These are phyloP conservation scores for Boechera stricta DNA, from an alignment of 345 rosid species.

Conservation along the genomic window DNA sequence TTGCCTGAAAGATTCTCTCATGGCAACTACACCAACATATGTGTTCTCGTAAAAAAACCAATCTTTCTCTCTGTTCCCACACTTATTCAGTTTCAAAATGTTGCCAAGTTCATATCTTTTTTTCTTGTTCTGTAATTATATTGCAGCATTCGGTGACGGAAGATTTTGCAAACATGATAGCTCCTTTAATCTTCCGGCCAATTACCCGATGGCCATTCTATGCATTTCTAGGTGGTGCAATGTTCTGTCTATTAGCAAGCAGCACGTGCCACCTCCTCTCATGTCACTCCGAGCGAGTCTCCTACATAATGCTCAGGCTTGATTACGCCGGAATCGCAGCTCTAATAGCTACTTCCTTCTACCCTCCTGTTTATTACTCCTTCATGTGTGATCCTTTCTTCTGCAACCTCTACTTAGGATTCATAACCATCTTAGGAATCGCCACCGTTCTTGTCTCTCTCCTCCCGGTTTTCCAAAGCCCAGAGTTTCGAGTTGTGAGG, in stretches of 20 bases:
- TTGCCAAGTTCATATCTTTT: background rate
- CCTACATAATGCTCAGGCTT: constrained; percentile 91
- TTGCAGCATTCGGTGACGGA: constrained; percentile 72
- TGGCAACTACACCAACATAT: constrained; percentile 74
- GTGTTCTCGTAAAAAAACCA: constrained; percentile 72
- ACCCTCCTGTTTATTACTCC: constrained; percentile 87
- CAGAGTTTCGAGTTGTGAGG: constrained; percentile 68
- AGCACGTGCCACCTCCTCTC: constrained; percentile 89
- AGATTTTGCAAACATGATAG: constrained; percentile 77
- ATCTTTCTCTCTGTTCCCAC: background rate
- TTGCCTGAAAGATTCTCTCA: constrained; percentile 80
- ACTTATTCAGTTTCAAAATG: background rate
- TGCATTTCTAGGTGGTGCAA: constrained; percentile 88
- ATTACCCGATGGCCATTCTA: constrained; percentile 95
- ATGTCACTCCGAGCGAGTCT: constrained; percentile 78
- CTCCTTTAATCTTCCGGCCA: constrained; percentile 74
- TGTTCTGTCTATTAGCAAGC: constrained; percentile 94
- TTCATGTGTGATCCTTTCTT: constrained; percentile 94
- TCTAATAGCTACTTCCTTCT: constrained; percentile 85
- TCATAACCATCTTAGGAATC: constrained; percentile 79
- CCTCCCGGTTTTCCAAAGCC: constrained; percentile 81
- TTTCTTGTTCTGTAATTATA: background rate
- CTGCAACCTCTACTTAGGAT: constrained; percentile 85
- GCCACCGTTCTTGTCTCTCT: constrained; percentile 70
- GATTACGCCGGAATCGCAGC: constrained; percentile 94